These are phyloP conservation scores for Kodamaea jinghongensis DNA, from an alignment of 805 yeast species.

Conservation along the genomic window DNA sequence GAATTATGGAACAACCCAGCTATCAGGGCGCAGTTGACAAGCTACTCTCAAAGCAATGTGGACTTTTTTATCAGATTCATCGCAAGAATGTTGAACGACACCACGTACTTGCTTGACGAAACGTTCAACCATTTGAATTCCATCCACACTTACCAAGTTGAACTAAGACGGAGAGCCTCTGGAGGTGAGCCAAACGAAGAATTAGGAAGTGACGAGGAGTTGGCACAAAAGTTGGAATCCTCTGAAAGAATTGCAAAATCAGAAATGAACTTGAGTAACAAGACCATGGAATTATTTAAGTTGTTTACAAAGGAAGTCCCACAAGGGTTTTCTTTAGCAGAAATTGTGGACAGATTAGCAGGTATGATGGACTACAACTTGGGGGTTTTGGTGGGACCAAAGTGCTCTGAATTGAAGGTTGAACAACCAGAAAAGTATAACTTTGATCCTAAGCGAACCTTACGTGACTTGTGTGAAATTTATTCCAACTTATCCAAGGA, in stretches of 20 bases:
- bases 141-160: constrained; percentile 74
- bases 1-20: constrained; percentile 73
- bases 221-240: constrained; percentile 50
- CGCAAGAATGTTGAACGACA: constrained; percentile 92
- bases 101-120: constrained; percentile 89
- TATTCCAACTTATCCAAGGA: constrained; percentile 70
- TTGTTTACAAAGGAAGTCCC: constrained; percentile 87
- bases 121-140: constrained; percentile 74
- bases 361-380: constrained; percentile 94
- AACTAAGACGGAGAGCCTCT: constrained; percentile 48
- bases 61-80: constrained; percentile 89
- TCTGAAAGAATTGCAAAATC: constrained; percentile 80
- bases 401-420: constrained; percentile 85
- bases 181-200: constrained; percentile 32
- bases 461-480: constrained; percentile 68
- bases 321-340: constrained; percentile 77
- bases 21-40: constrained; percentile 66
- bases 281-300: constrained; percentile 75
- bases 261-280: constrained; percentile 77
- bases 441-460: constrained; percentile 74
- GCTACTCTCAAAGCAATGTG: constrained; percentile 64
- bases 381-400: constrained; percentile 92
- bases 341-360: constrained; percentile 89
- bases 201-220: constrained; percentile 59
- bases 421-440: constrained; percentile 76